These are phyloP conservation scores for Periconia macrospinosa DNA, from an alignment of 2,329 filamentous ascomycete genomes.

Conservation along the genomic window DNA sequence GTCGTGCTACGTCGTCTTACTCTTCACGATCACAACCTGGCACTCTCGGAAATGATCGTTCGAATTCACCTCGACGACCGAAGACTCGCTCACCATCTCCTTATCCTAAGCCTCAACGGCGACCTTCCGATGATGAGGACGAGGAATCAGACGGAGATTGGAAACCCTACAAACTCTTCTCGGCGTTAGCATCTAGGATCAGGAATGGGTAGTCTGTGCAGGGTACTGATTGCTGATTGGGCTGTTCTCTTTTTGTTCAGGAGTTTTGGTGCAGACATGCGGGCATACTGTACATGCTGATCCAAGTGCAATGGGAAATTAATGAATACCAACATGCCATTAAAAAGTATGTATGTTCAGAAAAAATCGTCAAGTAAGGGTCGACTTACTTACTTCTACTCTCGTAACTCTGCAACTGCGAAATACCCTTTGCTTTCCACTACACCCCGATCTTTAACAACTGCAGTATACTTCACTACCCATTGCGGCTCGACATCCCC, in stretches of 20 bases:
- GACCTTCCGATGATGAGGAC: neutral
- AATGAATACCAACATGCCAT: neutral
- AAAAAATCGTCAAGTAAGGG: neutral
- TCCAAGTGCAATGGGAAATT: neutral
- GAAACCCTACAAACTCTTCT: neutral
- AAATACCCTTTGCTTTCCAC: constrained; percentile 99
- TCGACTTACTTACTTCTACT: neutral
- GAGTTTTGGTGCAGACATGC: neutral
- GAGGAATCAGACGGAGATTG: neutral
- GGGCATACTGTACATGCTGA: neutral
- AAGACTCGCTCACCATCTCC: neutral
- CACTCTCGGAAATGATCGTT: neutral
- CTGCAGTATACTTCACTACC: constrained; percentile 97
- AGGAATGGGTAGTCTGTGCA: neutral
- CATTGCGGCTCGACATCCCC: constrained; percentile 86
- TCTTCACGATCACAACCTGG: neutral
- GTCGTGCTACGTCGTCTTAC: neutral
- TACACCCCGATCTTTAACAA: constrained; percentile 89
- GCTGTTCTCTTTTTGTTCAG: neutral
- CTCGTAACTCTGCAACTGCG: constrained; percentile 71
- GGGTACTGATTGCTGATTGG: neutral
- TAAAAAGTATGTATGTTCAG: neutral
- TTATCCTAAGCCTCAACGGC: neutral
- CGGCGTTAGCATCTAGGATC: neutral
- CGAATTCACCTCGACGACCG: neutral